Evolutionary conservation across 805 yeast species (phyloP), one percentile per base, ranked within the genome.

Genomic region (Torulaspora maleeae): DNA sequence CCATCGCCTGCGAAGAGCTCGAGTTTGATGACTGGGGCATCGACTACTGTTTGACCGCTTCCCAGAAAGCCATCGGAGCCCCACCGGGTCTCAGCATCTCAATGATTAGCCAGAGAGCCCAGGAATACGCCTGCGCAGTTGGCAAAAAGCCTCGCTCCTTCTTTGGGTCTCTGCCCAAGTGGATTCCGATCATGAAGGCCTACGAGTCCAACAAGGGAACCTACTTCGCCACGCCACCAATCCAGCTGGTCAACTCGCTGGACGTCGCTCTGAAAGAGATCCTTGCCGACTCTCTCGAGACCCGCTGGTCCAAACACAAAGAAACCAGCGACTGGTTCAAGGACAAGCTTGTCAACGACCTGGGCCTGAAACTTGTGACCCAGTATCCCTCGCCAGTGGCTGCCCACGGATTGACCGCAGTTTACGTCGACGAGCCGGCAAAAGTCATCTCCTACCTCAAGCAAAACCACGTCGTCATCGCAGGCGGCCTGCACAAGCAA

Each of bases 191-290:
- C 61, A 81, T 90, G 89, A 70, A 77, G 62, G 86, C 88, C 35
- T 88, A 87, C 70, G 97, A 90, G 72, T 65, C 77, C 39, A 90
- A 90, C 38, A 73, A 76, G 52, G 52, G 53, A n/a, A 43, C 90
- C 7, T 93, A 90, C 72, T 91, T 88, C 63, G 96, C 96, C n/a
- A 91, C 97, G 6, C 97, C 96, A n/a, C 85, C 97, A 0, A 83
- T 86, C 37, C 96, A 88, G 70, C 76, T 85, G 50, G 72, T 91
- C 49, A 85, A 85, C 60, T 90, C 96, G 12, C 75, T 88, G 58
- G 80, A 80, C 63, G 84, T 77, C 3, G 81, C 96, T 4, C 75
- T 90, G 53, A 77, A 75, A 45, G 89, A 86, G 63, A 81, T 89
- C 52, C 68, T 87, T 47, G 69, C 75, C 30, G 71, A 73, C 28